A percentile compares a stretch with the other conserved stretches of the same genome.
phyloP scores from a whole-genome alignment of 1,284 basidiomycete species.

The Pterula multifida region DNA sequence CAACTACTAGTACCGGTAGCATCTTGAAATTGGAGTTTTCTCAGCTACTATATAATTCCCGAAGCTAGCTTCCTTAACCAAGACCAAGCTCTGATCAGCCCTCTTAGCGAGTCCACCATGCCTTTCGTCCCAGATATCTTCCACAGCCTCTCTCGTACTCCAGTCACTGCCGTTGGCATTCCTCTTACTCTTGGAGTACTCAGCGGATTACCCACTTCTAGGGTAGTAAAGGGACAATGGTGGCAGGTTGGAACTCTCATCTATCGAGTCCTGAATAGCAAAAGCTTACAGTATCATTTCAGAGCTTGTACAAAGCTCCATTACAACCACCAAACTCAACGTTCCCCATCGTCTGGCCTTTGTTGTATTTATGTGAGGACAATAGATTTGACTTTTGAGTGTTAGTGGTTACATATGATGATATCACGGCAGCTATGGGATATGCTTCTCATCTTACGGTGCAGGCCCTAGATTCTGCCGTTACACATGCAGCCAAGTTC shows the following conservation, averaged over 20 bases:
- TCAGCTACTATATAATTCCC: no score
- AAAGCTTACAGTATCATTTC: background rate
- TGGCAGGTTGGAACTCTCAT: conserved; percentile 33
- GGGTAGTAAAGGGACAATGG: conserved; percentile 40
- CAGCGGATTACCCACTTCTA: conserved; percentile 36
- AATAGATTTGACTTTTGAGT: conserved; percentile 5
- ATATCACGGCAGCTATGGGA: conserved; percentile 42
- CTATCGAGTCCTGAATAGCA: background rate
- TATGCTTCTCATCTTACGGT: conserved; percentile 62
- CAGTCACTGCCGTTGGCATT: conserved; percentile 47
- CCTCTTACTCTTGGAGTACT: conserved; percentile 46
- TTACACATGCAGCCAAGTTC: conserved; percentile 29
- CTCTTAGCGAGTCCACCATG: conserved; percentile 16
- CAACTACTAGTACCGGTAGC: no score
- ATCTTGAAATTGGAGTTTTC: no score
- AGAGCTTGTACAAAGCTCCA: conserved; percentile 34
- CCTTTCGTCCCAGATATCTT: conserved; percentile 31
- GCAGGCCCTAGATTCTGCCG: conserved; percentile 37
- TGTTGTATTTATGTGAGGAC: conserved; percentile 32
- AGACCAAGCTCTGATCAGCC: no score
- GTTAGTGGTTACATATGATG: background rate
- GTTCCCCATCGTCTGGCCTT: conserved; percentile 52
- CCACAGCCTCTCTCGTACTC: conserved; percentile 43
- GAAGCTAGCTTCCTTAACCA: no score
- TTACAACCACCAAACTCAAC: conserved; percentile 35